Base-by-base conservation (phyloP, 257 asterid species). In the Osmanthus fragrans region DNA sequence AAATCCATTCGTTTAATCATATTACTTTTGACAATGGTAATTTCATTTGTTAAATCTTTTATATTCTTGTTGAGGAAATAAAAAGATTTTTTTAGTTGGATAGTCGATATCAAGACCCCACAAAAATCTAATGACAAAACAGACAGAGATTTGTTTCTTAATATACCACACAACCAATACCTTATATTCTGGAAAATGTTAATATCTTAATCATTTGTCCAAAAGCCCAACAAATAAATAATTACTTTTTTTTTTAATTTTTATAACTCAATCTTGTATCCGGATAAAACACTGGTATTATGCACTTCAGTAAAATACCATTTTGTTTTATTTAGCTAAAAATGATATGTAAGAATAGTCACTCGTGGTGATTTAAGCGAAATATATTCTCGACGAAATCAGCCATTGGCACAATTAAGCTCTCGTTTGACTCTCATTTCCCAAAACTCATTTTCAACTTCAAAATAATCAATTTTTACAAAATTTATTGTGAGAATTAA, bases 111-210 rank as follows among this genome's bases (percentile, higher is more conserved):
- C 87, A 73, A 25, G 56, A 70, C 71, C 87, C 85, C 78, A 79
- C 83, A 34, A 56, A 77, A 80, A 89, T 89, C 90, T 82, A 82
- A 49, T 87, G 90, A 82, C 84, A 76, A 71, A 37, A 37, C 42
- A 37, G 42, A 37, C 42, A 5, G 11, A 82, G 87, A 86, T 84
- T 82, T 73, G 8, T 15, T 49, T 49, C 60, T 49, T 49, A 18
- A 49, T 49, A 18, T 49, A 15, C 42, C 10, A 49, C 60, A 4
- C 60, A 18, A 49, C 25, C 64, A 54, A 19, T 18, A 19, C 7
- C 25, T 54, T 40, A 11, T 10, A 40, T 40, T 45, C 54, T 13
- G 19, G 19, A 7, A 47, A 47, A 47, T 11, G 12, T 49, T 13
- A 49, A 13, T 49, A 7, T 49, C 60, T 49, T 49, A 19, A 4